Base-by-base conservation (phyloP, 176 grass and related monocot genomes). In the Zoysia japonica region DNA sequence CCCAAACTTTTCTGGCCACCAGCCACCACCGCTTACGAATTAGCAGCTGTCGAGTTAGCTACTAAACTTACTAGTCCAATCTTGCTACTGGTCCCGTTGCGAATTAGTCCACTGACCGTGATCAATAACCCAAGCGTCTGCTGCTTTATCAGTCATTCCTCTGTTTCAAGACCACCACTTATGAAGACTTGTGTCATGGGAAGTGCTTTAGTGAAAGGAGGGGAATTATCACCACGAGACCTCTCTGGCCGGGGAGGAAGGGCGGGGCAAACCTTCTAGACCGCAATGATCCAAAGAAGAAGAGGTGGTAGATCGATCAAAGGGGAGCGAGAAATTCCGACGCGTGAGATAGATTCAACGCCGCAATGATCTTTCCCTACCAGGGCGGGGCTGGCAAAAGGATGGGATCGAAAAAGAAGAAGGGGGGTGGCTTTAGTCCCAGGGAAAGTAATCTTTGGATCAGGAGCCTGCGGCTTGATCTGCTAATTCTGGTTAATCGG, bases 341-440 rank as follows among this genome's bases (percentile, higher is more conserved):
- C 60, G 12, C 20, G 15, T 68, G 76, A 53, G 62, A 66, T 62
- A 19, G 6, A 69, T 90, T 90, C 91, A 86, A 68, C 81, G 63
- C 9, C 43, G 79, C 85, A 88, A 93, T 90, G 85, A 93, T 83
- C 77, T 49, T 90, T 83, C 78, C 65, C 68, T 79, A 41, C 60
- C 66, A 61, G 39, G 9, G 13, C 3, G 47, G 43, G 38, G 38
- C 28, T 42, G 11, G 12, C 1, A 46, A 84, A 81, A 77, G 72
- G 13, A 61, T 78, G 65, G 43, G 36, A 28, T 28, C 35, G 41
- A 70, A 60, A 72, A 85, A 85, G 60, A 19, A 49, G 75, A 72
- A 84, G 80, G 54, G 12, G 54, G 67, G 67, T 72, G 65, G 38
- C 77, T 63, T 81, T 81, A 71, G 28, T 45, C 44, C 44, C 6